These are phyloP conservation scores for Trichophyton simii DNA, from an alignment of 2,329 filamentous ascomycete species.

Conservation along the genomic window DNA sequence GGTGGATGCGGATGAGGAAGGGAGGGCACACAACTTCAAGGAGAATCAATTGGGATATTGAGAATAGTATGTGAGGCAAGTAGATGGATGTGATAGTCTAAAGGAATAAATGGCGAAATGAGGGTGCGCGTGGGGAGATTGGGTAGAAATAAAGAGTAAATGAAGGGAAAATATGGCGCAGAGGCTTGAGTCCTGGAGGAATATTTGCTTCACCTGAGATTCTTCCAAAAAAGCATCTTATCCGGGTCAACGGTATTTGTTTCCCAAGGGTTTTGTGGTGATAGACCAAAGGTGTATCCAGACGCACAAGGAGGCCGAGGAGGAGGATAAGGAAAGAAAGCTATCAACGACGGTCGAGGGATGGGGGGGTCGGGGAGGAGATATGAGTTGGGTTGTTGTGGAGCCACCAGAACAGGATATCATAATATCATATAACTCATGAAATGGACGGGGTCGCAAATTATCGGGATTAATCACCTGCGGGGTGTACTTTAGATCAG, in stretches of 20 bases:
- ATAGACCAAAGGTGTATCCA: not conserved
- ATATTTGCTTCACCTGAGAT: not conserved
- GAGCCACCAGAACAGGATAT: constrained; percentile 12
- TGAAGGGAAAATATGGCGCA: not conserved
- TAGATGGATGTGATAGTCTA: not conserved
- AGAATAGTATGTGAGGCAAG: not conserved
- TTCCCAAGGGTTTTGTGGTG: not conserved
- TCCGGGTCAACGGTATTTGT: not conserved
- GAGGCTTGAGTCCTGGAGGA: not conserved
- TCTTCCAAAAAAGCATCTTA: not conserved
- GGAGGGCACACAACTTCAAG: not conserved
- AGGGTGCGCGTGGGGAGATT: not conserved
- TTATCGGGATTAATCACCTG: not conserved
- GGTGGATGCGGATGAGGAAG: not conserved
- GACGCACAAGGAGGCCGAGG: constrained; percentile 5
- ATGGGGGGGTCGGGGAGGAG: not conserved
- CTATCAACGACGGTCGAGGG: not conserved
- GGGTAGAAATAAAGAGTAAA: not conserved
- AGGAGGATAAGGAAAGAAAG: constrained; percentile 5
- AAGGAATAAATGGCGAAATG: not conserved
- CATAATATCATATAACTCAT: constrained; percentile 14
- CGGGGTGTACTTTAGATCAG: not conserved
- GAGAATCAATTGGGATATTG: not conserved
- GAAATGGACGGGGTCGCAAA: constrained; percentile 4
- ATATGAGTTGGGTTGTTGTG: not conserved